These are phyloP conservation scores for Colletotrichum sp. DNA, from an alignment of 2,329 filamentous ascomycete genomes.

Conservation along the genomic window DNA sequence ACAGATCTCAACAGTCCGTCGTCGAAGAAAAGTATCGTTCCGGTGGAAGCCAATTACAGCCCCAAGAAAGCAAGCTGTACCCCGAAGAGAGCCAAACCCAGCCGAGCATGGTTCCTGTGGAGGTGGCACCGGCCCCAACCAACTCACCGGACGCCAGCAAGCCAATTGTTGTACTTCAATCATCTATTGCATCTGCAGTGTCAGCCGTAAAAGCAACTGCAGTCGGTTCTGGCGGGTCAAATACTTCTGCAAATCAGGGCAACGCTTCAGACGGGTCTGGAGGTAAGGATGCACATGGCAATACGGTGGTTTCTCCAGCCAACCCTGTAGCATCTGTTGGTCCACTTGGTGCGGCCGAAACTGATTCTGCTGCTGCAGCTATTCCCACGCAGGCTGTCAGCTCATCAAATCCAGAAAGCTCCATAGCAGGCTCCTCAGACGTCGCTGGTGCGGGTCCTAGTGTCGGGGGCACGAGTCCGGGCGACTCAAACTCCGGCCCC, in stretches of 20 bases:
- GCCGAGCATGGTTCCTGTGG: not conserved
- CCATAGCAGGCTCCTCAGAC: not conserved
- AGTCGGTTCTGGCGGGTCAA: rapidly evolving
- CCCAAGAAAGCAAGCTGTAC: not conserved
- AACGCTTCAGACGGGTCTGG: not conserved
- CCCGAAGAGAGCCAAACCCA: not conserved
- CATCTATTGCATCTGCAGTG: not conserved
- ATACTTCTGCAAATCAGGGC: rapidly evolving
- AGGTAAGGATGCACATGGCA: not conserved
- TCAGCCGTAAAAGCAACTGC: not conserved
- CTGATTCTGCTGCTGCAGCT: not conserved
- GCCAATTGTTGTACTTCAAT: not conserved
- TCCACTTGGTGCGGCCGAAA: not conserved
- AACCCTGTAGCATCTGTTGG: not conserved
- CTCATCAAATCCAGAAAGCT: not conserved
- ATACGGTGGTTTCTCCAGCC: not conserved
- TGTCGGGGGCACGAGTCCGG: not conserved
- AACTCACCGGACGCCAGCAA: not conserved
- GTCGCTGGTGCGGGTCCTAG: rapidly evolving
- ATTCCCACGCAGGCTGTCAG: not conserved
- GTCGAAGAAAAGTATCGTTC: not conserved
- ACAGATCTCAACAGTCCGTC: not conserved
- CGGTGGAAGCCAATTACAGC: not conserved
- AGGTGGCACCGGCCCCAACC: not conserved
- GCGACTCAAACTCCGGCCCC: rapidly evolving